Base-by-base conservation (phyloP, 495 filamentous ascomycete genomes). In the Peziza echinospora region DNA sequence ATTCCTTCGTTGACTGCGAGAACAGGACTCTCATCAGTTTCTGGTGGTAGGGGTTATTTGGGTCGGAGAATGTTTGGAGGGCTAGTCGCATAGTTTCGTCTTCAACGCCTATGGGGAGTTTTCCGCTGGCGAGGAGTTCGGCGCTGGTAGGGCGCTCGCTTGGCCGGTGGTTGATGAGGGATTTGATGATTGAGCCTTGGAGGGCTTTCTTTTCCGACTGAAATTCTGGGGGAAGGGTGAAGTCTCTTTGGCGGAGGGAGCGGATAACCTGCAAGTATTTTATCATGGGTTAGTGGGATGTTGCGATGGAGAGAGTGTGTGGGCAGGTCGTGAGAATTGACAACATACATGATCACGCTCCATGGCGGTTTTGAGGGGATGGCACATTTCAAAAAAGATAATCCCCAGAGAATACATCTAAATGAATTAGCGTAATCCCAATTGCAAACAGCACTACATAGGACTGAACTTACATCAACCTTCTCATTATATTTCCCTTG, bases 301-400 rank as follows among this genome's bases (percentile, higher is more conserved):
- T n/a, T n/a, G n/a, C n/a, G n/a, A 17, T 37, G 30, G 30, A 37
- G 3, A 3, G 30, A 3, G 13, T 1, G 3, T 13, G 30, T 4
- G 13, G 3, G 13, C 30, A 2, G 19, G n/a, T 3, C 6, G 13
- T 2, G 19, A 17, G 30, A 37, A 37, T 5, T 37, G 30, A n/a
- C n/a, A n/a, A n/a, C 11, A 19, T 19, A 43, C 78, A 46, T 77
- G 64, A 21, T 81, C 83, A 26, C 91, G 74, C 62, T 96, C 84
- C 85, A 96, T 96, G 0, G 76, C 79, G 1, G 80, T 76, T 43
- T 78, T 75, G 2, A 91, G 67, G 23, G 77, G 68, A 54, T 85
- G 77, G 51, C 81, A 89, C 87, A 97, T 96, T 60, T 97, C 89
- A 53, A 96, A 93, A 62, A 97, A 92, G 48, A 97, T 96, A 41